Conservation (phyloP, 306 rosid genomes). For the Crotalaria pallida region DNA sequence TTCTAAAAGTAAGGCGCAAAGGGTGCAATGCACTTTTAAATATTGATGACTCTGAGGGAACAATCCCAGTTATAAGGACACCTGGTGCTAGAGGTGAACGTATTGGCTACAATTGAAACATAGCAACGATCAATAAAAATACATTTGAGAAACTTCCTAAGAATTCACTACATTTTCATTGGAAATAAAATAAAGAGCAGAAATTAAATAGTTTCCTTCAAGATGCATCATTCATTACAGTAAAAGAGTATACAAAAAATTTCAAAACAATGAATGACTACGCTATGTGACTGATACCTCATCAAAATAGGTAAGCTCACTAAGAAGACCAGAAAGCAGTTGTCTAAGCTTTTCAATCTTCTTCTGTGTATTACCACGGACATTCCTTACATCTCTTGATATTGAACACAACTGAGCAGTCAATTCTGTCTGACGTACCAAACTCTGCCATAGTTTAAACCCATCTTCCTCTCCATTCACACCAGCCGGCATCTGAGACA, state of each 20-base stretch:
- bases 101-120: slow-evolving; percentile 63
- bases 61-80: slow-evolving; percentile 78
- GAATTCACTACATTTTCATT: slow-evolving; percentile 3
- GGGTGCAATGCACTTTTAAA: slow-evolving; percentile 97
- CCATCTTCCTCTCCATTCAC: slow-evolving; percentile 85
- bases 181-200: neutral
- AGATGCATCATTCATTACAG: slow-evolving; percentile 8
- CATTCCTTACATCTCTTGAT: slow-evolving; percentile 82
- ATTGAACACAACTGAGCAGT: slow-evolving; percentile 94
- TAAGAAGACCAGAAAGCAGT: slow-evolving; percentile 90
- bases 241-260: neutral
- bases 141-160: slow-evolving; percentile 7
- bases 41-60: slow-evolving; percentile 88
- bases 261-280: neutral
- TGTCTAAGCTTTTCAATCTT: slow-evolving; percentile 97
- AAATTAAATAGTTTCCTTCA: neutral
- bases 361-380: slow-evolving; percentile 93
- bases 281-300: slow-evolving; percentile 53
- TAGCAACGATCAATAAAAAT: slow-evolving; percentile 18
- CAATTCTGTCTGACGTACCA: slow-evolving; percentile 93
- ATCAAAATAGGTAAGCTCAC: slow-evolving; percentile 91
- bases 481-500: slow-evolving; percentile 59
- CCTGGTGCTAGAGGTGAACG: slow-evolving; percentile 88
- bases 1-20: slow-evolving; percentile 82
- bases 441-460: slow-evolving; percentile 83